A percentile compares a stretch with the other conserved stretches of the same genome.
These are phyloP conservation scores for Ceraceosorus guamensis DNA, from an alignment of 1,284 basidiomycete species.

Conservation along the genomic window DNA sequence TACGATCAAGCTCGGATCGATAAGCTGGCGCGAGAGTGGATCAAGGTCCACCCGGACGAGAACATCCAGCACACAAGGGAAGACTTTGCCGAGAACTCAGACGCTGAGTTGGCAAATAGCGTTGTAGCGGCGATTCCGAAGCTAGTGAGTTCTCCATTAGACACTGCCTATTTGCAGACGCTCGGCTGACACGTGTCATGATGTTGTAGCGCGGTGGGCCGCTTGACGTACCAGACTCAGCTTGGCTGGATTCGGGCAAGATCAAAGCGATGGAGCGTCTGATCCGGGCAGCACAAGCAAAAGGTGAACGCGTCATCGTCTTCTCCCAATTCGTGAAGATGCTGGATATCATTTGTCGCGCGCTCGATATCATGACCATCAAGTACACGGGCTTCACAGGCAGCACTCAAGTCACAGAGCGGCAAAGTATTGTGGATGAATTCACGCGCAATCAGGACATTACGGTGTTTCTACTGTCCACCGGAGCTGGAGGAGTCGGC, in stretches of 20 bases:
- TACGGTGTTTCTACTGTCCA: constrained; percentile 85
- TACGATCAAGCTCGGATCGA: constrained; percentile 73
- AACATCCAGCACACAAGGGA: constrained; percentile 41
- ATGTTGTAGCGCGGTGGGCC: constrained; percentile 2
- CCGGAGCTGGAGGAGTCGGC: constrained; percentile 71
- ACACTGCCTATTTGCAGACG: neutral
- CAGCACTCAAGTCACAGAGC: constrained; percentile 83
- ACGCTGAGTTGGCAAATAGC: constrained; percentile 26
- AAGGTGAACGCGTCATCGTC: constrained; percentile 76
- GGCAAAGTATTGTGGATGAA: constrained; percentile 88
- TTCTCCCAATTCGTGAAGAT: constrained; percentile 66
- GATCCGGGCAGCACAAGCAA: constrained; percentile 62
- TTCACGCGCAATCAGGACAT: constrained; percentile 92
- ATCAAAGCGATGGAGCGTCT: constrained; percentile 67
- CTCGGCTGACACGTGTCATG: neutral
- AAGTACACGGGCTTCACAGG: constrained; percentile 86
- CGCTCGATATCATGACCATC: constrained; percentile 68
- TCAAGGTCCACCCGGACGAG: constrained; percentile 60
- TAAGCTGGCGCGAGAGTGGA: constrained; percentile 68
- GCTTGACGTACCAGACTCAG: constrained; percentile 65
- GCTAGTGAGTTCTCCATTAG: neutral
- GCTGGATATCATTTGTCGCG: constrained; percentile 68
- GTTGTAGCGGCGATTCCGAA: constrained; percentile 6
- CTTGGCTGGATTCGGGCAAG: constrained; percentile 85
- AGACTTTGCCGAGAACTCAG: constrained; percentile 47